Percentiles rank a stretch among this genome's conserved stretches.
phyloP scores from a whole-genome alignment of 495 filamentous ascomycete genomes.

The Hypoxylon fuscum region DNA sequence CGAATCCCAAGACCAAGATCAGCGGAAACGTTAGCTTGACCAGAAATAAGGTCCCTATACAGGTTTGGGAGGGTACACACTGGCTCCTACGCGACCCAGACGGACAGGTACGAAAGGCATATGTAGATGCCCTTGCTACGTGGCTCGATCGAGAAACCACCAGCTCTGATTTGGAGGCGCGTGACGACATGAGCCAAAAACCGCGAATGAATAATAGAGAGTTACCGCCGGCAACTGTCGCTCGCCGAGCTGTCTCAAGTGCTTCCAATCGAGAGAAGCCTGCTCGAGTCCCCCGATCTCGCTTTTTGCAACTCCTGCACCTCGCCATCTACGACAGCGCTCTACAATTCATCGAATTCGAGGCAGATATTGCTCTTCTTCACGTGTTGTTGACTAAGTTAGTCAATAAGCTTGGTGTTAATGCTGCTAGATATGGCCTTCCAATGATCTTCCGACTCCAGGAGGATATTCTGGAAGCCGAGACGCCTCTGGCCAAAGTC shows the following conservation, averaged over 20 bases:
- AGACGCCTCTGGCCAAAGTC: constrained; percentile 70
- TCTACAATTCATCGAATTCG: constrained; percentile 71
- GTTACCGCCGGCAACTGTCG: constrained; percentile 43
- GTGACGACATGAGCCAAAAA: constrained; percentile 60
- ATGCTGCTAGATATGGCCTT: constrained; percentile 77
- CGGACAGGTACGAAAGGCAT: constrained; percentile 79
- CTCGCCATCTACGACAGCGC: constrained; percentile 87
- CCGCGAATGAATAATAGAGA: constrained; percentile 49
- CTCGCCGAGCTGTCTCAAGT: constrained; percentile 74
- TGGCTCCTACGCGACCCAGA: constrained; percentile 85
- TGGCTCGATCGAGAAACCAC: constrained; percentile 86
- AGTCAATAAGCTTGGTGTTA: constrained; percentile 81
- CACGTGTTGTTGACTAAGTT: constrained; percentile 78
- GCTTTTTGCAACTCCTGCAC: constrained; percentile 85
- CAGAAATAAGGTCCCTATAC: constrained; percentile 75
- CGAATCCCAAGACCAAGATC: constrained; percentile 70
- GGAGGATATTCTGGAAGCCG: constrained; percentile 76
- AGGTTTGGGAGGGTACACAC: constrained; percentile 91
- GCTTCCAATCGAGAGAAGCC: constrained; percentile 68
- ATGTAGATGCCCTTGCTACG: constrained; percentile 79
- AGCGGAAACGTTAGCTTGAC: constrained; percentile 69
- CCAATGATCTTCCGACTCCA: constrained; percentile 90
- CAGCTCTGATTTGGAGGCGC: constrained; percentile 67
- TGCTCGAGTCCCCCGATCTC: constrained; percentile 63
- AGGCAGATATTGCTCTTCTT: constrained; percentile 76